Conservation (phyloP, 176 grass and related monocot species). For the Triticum dicoccoides region DNA sequence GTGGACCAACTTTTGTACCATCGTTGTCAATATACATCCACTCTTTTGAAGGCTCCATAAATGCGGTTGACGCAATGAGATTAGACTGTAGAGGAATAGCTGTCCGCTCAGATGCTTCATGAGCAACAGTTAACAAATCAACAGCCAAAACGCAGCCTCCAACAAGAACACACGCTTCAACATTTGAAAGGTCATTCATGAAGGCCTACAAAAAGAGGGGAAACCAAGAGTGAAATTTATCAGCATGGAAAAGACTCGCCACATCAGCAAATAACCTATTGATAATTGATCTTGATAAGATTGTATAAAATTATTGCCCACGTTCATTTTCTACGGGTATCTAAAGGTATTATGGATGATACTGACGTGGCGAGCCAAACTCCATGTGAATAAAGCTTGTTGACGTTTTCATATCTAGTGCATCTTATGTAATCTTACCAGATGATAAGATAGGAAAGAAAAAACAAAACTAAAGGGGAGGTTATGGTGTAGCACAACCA, state of each 20-base stretch:
- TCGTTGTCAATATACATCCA: conserved; percentile 98
- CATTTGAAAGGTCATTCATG: conserved; percentile 92
- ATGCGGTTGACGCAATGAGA: conserved; percentile 84
- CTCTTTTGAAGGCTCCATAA: conserved; percentile 95
- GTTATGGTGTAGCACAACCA: conserved; percentile 10
- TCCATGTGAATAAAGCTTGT: conserved; percentile 5
- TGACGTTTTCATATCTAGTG: conserved; percentile 1
- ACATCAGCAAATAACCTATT: conserved; percentile 15
- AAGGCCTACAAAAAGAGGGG: conserved; percentile 60
- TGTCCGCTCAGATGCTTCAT: conserved; percentile 93
- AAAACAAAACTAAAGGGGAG: not conserved
- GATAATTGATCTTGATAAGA: conserved; percentile 2
- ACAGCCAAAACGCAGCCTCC: conserved; percentile 93
- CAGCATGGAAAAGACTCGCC: conserved; percentile 26
- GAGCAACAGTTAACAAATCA: conserved; percentile 79
- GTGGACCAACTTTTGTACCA: conserved; percentile 73
- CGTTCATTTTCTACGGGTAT: not conserved
- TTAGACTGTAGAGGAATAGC: conserved; percentile 98
- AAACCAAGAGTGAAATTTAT: conserved; percentile 29
- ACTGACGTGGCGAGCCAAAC: not conserved
- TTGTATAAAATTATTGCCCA: conserved; percentile 12
- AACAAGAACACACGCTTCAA: conserved; percentile 94
- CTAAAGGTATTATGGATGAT: conserved; percentile 11
- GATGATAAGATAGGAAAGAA: not conserved
- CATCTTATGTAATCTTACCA: conserved; percentile 22